Base-by-base conservation (phyloP, 2,329 filamentous ascomycete species). In the Davidsoniella virescens region DNA sequence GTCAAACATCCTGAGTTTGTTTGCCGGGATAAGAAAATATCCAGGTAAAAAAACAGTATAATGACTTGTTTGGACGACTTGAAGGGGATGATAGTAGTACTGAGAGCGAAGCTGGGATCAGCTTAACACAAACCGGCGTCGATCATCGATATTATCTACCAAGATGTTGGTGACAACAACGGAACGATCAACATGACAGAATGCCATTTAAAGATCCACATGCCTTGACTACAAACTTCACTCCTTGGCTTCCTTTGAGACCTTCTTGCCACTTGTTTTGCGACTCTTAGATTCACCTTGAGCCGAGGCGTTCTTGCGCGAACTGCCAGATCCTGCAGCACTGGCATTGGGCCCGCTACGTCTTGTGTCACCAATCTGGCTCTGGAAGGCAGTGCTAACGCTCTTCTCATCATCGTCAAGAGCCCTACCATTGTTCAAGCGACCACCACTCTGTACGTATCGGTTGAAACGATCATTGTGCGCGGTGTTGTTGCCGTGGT, bases 371-470 rank as follows among this genome's bases (percentile, higher is more conserved):
- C 86, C 87, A 57, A 95, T 80, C 66, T 96, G 92, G 68, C 87
- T 95, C 54, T 90, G 88, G 68, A 96, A 98, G 45, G 88, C 88
- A 48, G 92, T 96, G 61, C 87, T 94, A 60, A 96, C 79, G 65
- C 90, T 96, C 67, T 92, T 87, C 60, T 92, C 87, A 62, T 96
- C 92, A 57, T 98, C 92, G 57, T 98, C 92, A 55, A 82, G 78
- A 48, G 71, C 72, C 59, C 81, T 82, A 49, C 76, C 80, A 60
- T 77, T 86, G 48, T 81, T 78, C 55, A 77, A 71, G 46, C 84
- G 83, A 8, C 82, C 80, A 54, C 82, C 83, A 57, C 81, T 87
- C 64, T 96, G 92, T 25, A 95, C 86, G 60, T 94, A 96, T 58
- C 92, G 84, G 68, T 92, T 93, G 54, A 98, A 73, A 44, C 92